These are phyloP conservation scores for Fusarium sp. DNA, from an alignment of 2,329 filamentous ascomycete genomes.

Conservation along the genomic window DNA sequence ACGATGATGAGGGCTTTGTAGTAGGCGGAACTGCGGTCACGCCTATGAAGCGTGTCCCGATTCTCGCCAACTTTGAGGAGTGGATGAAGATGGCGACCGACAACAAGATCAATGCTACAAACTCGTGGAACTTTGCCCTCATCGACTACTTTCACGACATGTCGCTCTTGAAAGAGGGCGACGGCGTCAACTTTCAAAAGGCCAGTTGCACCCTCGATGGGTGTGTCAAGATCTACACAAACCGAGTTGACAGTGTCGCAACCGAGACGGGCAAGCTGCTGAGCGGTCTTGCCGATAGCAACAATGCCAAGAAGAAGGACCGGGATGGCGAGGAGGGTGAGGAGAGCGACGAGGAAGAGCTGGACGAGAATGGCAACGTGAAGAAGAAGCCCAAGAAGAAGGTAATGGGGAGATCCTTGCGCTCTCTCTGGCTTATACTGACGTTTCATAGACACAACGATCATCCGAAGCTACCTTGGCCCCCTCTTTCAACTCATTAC, in stretches of 20 bases:
- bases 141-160: slow-evolving; percentile 99
- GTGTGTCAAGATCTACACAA: slow-evolving; percentile 99
- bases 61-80: slow-evolving; percentile 98
- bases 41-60: slow-evolving; percentile 94
- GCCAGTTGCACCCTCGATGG: slow-evolving; percentile 97
- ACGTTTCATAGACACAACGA: slow-evolving; percentile 66
- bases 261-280: slow-evolving; percentile 96
- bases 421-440: not conserved
- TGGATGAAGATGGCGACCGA: slow-evolving; percentile 99
- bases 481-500: slow-evolving; percentile 85
- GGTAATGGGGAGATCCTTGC: slow-evolving; percentile 58
- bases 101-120: slow-evolving; percentile 98
- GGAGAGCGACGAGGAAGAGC: slow-evolving; percentile 73
- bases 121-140: slow-evolving; percentile 99
- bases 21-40: slow-evolving; percentile 84
- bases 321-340: slow-evolving; percentile 74
- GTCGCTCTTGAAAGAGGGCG: slow-evolving; percentile 95
- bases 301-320: slow-evolving; percentile 79
- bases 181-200: slow-evolving; percentile 98
- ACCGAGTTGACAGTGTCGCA: slow-evolving; percentile 96
- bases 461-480: slow-evolving; percentile 95
- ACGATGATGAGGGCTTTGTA: slow-evolving; percentile 70
- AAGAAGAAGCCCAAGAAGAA: slow-evolving; percentile 79
- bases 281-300: slow-evolving; percentile 91
- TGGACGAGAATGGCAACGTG: slow-evolving; percentile 70